Evolutionary conservation across 192 early-diverging fungal species (phyloP).

Genomic region (Backusella morwellensis): DNA sequence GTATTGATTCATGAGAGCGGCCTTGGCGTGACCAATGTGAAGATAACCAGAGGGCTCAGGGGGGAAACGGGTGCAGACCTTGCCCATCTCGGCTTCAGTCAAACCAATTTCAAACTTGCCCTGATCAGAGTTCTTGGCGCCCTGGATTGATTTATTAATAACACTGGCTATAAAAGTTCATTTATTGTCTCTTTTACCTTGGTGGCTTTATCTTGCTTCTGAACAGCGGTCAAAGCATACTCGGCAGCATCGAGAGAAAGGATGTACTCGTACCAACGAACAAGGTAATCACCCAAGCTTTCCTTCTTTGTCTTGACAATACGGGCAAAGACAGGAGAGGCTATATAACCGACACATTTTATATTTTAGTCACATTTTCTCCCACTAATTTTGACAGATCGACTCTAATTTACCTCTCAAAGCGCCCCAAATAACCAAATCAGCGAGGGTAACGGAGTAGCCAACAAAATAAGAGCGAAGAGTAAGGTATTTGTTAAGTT

Average conservation of each 20-base stretch:
- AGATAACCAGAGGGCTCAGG: slow-evolving; percentile 98
- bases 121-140: slow-evolving; percentile 66
- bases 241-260: slow-evolving; percentile 53
- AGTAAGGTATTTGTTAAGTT: slow-evolving; percentile 80
- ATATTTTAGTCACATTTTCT: background rate
- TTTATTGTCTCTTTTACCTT: slow-evolving; percentile 33
- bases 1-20: slow-evolving; percentile 96
- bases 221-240: slow-evolving; percentile 44
- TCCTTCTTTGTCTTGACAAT: slow-evolving; percentile 75
- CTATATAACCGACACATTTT: slow-evolving; percentile 26
- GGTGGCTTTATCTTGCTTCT: slow-evolving; percentile 45
- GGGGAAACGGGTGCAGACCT: slow-evolving; percentile 97
- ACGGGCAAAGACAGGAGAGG: slow-evolving; percentile 74
- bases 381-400: too few relatives aligned
- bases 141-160: background rate
- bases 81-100: slow-evolving; percentile 73
- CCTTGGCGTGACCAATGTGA: slow-evolving; percentile 99
- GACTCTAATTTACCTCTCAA: slow-evolving; percentile 53
- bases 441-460: slow-evolving; percentile 73
- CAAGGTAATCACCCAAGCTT: slow-evolving; percentile 64
- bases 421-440: slow-evolving; percentile 87
- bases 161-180: background rate
- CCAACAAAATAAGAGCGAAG: slow-evolving; percentile 82
- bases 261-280: slow-evolving; percentile 82
- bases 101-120: slow-evolving; percentile 94